Evolutionary conservation across 2,329 filamentous ascomycete species (phyloP).

Genomic region (Aureobasidium sp.): DNA sequence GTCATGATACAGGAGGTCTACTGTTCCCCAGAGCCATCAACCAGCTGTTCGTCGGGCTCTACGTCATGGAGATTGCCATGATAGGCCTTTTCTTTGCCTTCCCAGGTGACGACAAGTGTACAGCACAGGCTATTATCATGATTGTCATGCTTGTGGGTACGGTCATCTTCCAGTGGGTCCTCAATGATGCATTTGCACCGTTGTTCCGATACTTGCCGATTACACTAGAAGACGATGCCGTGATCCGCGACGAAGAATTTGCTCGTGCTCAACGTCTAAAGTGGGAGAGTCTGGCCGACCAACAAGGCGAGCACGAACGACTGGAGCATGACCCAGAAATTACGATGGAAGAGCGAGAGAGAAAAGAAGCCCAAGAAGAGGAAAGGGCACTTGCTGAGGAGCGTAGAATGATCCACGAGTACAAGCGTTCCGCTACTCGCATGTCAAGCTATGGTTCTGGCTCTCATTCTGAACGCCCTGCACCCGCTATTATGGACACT

Average conservation of each 20-base stretch:
- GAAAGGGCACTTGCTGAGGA: constrained; percentile 40
- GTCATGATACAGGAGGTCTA: constrained; percentile 84
- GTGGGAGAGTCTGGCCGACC: constrained; percentile 29
- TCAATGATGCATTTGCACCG: constrained; percentile 79
- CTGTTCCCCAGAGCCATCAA: constrained; percentile 90
- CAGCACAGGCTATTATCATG: constrained; percentile 78
- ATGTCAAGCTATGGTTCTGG: constrained; percentile 13
- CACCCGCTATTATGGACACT: constrained; percentile 15
- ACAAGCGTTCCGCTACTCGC: constrained; percentile 14
- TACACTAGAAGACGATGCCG: constrained; percentile 91
- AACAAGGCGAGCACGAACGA: constrained; percentile 32
- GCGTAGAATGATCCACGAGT: constrained; percentile 15
- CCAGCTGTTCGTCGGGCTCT: constrained; percentile 93
- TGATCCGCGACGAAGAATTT: constrained; percentile 84
- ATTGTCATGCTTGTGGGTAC: constrained; percentile 67
- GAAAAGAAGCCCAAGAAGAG: constrained; percentile 29
- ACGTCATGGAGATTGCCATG: constrained; percentile 87
- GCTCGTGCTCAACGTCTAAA: constrained; percentile 54
- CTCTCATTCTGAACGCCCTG: constrained; percentile 5
- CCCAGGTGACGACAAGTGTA: constrained; percentile 50
- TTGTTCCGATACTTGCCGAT: constrained; percentile 86
- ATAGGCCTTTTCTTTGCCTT: constrained; percentile 85
- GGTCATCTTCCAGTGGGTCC: constrained; percentile 65
- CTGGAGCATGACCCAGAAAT: constrained; percentile 15
- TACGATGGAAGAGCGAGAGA: constrained; percentile 36